These are phyloP conservation scores for Paratinospora sagittata DNA, from an alignment of 164 flowering plant genomes.

Conservation along the genomic window DNA sequence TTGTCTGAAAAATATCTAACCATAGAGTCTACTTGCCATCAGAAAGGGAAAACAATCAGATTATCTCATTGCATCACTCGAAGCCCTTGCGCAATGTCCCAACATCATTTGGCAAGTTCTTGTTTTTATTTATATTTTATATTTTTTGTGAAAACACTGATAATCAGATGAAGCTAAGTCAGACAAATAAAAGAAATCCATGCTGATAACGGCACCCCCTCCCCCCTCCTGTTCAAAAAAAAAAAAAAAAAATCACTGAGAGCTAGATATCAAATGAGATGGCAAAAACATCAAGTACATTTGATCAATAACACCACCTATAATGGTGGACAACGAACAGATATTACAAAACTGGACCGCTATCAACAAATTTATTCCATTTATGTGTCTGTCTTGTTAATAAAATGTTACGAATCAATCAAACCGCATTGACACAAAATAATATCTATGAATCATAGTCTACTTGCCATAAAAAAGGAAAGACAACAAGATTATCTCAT, in stretches of 20 bases:
- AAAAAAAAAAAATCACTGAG: not conserved
- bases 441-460: not conserved
- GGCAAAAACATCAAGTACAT: not conserved
- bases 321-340: not conserved
- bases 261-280: not conserved
- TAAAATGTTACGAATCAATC: not conserved
- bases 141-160: too few relatives aligned
- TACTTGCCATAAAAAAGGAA: not conserved
- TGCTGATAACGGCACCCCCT: too few relatives aligned
- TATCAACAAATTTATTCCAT: not conserved
- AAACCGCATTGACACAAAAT: not conserved
- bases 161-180: too few relatives aligned
- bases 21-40: too few relatives aligned
- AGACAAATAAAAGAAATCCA: too few relatives aligned
- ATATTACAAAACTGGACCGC: not conserved
- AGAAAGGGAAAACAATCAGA: too few relatives aligned
- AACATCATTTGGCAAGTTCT: too few relatives aligned
- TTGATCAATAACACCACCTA: not conserved
- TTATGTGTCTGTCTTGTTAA: too few relatives aligned
- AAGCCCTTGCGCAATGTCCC: too few relatives aligned
- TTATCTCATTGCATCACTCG: too few relatives aligned
- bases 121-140: too few relatives aligned
- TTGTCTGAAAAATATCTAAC: too few relatives aligned
- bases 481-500: constrained; percentile 18
- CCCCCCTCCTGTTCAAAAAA: not conserved